Evolutionary conservation across 1,284 basidiomycete genomes (phyloP).

Genomic region (Boletellus sp.): DNA sequence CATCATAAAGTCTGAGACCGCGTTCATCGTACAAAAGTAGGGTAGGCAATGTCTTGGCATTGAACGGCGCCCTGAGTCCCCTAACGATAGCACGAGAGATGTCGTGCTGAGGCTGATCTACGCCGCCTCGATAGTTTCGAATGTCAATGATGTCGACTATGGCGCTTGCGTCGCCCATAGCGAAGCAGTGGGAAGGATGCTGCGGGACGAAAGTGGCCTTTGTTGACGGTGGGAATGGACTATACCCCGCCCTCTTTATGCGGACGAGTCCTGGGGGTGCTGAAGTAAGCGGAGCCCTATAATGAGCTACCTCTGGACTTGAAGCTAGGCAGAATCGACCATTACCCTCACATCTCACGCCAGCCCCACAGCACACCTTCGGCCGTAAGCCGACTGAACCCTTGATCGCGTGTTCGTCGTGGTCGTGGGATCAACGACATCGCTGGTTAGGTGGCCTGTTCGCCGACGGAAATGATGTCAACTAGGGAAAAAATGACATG

Average conservation of each 20-base stretch:
- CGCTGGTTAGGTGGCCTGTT: neutral
- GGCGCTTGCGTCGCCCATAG: constrained; percentile 25
- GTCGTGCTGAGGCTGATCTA: constrained; percentile 19
- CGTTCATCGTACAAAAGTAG: constrained; percentile 84
- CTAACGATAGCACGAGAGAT: constrained; percentile 47
- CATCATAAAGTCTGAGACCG: constrained; percentile 81
- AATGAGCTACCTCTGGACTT: neutral
- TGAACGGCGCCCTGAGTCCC: constrained; percentile 53
- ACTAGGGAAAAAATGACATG: neutral
- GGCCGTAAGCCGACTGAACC: neutral
- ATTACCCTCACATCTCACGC: neutral
- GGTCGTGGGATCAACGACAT: neutral
- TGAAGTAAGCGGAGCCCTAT: constrained; percentile 24
- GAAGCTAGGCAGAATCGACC: neutral
- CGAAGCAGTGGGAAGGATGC: neutral
- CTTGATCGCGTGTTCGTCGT: constrained; percentile 4
- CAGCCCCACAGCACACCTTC: neutral
- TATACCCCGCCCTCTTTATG: constrained; percentile 13
- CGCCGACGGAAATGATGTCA: neutral
- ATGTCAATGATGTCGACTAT: constrained; percentile 25
- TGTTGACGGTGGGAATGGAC: neutral
- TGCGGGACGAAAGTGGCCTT: neutral
- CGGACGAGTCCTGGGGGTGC: constrained; percentile 2
- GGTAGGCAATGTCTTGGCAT: constrained; percentile 74
- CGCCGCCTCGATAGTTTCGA: constrained; percentile 13